Evolutionary conservation across 352 stramenopile species (phyloP), one percentile per base, ranked within the genome.

Genomic region (Globisporangium apiculatum): DNA sequence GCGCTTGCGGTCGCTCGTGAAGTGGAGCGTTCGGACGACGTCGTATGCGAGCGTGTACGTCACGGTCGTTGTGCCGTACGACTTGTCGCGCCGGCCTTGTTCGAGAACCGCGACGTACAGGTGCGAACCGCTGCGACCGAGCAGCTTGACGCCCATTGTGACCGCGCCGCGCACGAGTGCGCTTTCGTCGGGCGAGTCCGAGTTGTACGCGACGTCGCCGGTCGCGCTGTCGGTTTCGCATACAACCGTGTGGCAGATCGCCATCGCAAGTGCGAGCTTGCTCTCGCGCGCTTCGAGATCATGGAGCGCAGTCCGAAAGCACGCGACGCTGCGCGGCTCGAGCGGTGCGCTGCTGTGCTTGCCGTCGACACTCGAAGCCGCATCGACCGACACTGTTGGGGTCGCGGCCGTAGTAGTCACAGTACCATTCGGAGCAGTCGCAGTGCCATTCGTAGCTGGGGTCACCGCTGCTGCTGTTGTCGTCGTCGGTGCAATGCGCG

Each of bases 181-280:
- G 41, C 87, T 87, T 61, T 98, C 94, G 60, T 98, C 94, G 0
- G 94, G 94, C 7, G 87, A 97, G 56, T 96, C 88, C 3, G 93
- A 93, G 58, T 95, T 95, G 66, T 97, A 97, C 12, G 64, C 63
- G 12, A 94, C 62, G 7, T 71, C 69, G 41, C 68, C 69, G 9
- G 60, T 72, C 5, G 46, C 64, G 42, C 66, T 47, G 40, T 83
- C 71, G 15, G 71, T 60, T 60, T 89, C 76, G 15, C 79, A 87
- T 5, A 99, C 91, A 0, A 95, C 86, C 0, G 83, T 94, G 49
- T 95, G 83, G 51, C 86, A 94, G 9, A 87, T 67, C 4, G 87
- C 82, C 72, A 97, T 89, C 5, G 82, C 71, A 9, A 95, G 64
- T 11, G 78, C 78, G 2, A 91, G 51, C 14, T 73, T 75, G 43